These are phyloP conservation scores for Irpex sp. DNA, from an alignment of 1,284 basidiomycete genomes.

Conservation along the genomic window DNA sequence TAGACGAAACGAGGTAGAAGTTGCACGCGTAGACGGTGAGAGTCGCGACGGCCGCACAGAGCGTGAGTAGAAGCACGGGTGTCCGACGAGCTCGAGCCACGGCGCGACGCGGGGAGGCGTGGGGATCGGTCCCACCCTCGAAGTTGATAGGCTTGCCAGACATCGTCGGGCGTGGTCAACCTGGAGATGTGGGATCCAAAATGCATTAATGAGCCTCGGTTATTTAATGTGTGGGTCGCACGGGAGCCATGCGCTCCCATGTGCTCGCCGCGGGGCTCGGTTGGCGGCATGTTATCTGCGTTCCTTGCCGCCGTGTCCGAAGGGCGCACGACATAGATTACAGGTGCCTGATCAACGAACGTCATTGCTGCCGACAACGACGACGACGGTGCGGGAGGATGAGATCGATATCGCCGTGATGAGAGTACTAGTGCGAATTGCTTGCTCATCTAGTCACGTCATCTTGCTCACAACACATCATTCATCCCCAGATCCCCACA, in stretches of 20 bases:
- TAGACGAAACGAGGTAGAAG: slow-evolving; percentile 10
- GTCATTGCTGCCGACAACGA: no score
- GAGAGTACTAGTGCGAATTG: not conserved
- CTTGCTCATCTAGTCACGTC: not conserved
- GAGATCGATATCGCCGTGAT: not conserved
- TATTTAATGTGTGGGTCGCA: not conserved
- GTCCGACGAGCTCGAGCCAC: not conserved
- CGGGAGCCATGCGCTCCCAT: not conserved
- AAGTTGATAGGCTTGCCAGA: slow-evolving; percentile 1
- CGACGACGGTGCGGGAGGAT: no score
- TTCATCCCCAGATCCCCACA: no score
- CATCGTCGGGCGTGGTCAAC: not conserved
- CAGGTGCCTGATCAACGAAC: no score
- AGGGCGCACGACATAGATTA: no score
- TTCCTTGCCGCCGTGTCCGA: no score
- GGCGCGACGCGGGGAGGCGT: not conserved
- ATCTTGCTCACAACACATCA: not conserved
- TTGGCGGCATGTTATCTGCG: no score
- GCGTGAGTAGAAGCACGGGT: slow-evolving; percentile 11
- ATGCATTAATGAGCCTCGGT: not conserved
- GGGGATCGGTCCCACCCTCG: not conserved
- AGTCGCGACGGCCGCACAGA: slow-evolving; percentile 18
- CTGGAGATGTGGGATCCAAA: not conserved
- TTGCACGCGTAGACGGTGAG: slow-evolving; percentile 19
- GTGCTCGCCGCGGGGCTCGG: not conserved